These are phyloP conservation scores for Amniculicola lignicola DNA, from an alignment of 495 filamentous ascomycete species.

Conservation along the genomic window DNA sequence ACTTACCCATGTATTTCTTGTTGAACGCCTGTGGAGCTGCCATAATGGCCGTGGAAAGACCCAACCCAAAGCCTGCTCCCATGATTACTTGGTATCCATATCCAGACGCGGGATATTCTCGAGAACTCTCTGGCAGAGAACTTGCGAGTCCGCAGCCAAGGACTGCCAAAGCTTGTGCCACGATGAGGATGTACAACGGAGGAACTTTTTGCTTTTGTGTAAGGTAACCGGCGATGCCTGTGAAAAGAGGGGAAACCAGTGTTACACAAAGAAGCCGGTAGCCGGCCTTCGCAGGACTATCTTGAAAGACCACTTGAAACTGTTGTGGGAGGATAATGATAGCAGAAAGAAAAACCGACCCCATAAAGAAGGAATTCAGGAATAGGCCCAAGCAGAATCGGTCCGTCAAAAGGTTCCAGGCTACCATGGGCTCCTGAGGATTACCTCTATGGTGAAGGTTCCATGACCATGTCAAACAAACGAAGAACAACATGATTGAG, in stretches of 20 bases:
- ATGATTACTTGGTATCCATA: constrained; percentile 18
- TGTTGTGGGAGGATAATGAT: constrained; percentile 22
- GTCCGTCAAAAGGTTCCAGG: constrained; percentile 18
- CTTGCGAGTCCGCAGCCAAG: constrained; percentile 6
- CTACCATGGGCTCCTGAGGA: constrained; percentile 9
- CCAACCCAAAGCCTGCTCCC: constrained; percentile 16
- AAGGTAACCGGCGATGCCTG: background rate
- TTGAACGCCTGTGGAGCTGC: constrained; percentile 7
- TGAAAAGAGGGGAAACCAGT: constrained; percentile 11
- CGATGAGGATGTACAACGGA: constrained; percentile 11
- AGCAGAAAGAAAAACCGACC: constrained; percentile 2
- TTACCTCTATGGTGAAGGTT: background rate
- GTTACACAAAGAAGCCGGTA: constrained; percentile 11
- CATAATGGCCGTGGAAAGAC: constrained; percentile 10
- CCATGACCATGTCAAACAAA: background rate
- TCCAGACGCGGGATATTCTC: background rate
- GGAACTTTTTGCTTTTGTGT: background rate
- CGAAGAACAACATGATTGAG: background rate
- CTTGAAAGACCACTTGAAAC: constrained; percentile 11
- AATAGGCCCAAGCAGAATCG: constrained; percentile 3
- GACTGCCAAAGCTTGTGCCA: background rate
- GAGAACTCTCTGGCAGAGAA: background rate
- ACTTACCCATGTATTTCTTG: constrained; percentile 2
- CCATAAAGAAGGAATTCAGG: constrained; percentile 9
- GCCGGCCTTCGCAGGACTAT: constrained; percentile 7